Evolutionary conservation across 345 rosid species (phyloP), one percentile per base, ranked within the genome.

Genomic region (Arabidopsis arenosa): DNA sequence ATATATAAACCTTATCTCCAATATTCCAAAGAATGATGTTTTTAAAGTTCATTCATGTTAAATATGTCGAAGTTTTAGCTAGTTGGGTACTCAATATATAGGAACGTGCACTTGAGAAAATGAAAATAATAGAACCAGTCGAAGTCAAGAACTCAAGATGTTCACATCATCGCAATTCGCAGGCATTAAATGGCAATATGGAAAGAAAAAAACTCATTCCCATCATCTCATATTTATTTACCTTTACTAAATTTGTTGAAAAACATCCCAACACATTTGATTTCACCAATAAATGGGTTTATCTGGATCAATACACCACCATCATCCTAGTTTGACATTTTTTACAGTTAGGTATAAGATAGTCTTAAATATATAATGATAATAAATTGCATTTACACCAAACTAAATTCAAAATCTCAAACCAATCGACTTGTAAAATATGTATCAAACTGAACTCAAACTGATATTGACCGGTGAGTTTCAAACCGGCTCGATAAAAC

Each of bases 181-280:
- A 33, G 26, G 26, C 26, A 23, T 23, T 15, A 48, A 47, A 47
- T 47, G 56, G 32, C 43, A 15, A 18, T 36, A 51, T 49, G 14
- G 0, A 44, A 44, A 13, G 36, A 8, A 13, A 66, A 21, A 13
- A 35, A 66, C 35, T 48, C 21, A 9, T 66, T 21, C 71, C 60
- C 70, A 66, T 66, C 48, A 37, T 52, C 26, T 26, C 62, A 23
- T 23, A 23, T 23, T 67, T 44, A 44, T 44, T 11, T 55, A 55
- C 10, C 21, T 32, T 9, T 40, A 66, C 32, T 17, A 32, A 48
- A 48, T 48, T 37, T 15, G 39, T 53, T 68, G 51, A 53, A 26
- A 67, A 68, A 37, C 1, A 3, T 1, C 0, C 2, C 30, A 26
- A 44, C 39, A 44, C 53, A 44, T 43, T 44, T 32, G 26, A 23